Base-by-base conservation (phyloP, 2,329 filamentous ascomycete genomes). In the Epichloe festucae region DNA sequence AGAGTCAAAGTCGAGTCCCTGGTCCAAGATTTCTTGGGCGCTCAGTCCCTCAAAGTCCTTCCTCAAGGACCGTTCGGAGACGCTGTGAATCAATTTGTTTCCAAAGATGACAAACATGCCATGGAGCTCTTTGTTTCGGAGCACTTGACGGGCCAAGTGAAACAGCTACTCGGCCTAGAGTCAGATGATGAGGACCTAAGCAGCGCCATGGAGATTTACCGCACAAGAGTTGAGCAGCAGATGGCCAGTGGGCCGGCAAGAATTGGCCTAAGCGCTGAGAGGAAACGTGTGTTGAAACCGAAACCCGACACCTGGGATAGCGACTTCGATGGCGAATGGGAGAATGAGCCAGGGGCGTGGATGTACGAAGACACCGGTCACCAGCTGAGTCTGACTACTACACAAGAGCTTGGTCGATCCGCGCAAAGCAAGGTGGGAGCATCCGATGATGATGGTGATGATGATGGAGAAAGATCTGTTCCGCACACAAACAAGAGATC, bases 1-100 rank as follows among this genome's bases (percentile, higher is more conserved):
- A 82, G 80, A 12, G 76, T 97, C 62, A 90, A 91, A 60, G 89
- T 98, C 4, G 89, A 94, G 56, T 85, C 85, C 57, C 75, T 98
- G 0, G 91, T 98, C 0, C 79, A 85, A 48, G 89, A 97, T 58
- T 96, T 90, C 60, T 77, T 98, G 3, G 79, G 80, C 0, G 86
- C 87, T 0, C 90, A 97, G 61, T 90, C 88, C 0, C 78, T 98
- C 35, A 95, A 90, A 53, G 93, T 98, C 47, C 75, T 98, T 0
- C 93, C 93, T 0, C 88, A 95, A 60, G 93, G 90, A 34, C 86
- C 85, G 0, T 96, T 98, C 62, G 87, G 89, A 15, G 90, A 97
- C 62, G 93, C 93, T 0, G 89, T 98, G 5, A 84, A 83, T 46
- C 87, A 95, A 55, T 98, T 93, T 60, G 89, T 98, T 27, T 84